Conservation (phyloP, 208 protist species). For the Trypanosoma brucei region DNA sequence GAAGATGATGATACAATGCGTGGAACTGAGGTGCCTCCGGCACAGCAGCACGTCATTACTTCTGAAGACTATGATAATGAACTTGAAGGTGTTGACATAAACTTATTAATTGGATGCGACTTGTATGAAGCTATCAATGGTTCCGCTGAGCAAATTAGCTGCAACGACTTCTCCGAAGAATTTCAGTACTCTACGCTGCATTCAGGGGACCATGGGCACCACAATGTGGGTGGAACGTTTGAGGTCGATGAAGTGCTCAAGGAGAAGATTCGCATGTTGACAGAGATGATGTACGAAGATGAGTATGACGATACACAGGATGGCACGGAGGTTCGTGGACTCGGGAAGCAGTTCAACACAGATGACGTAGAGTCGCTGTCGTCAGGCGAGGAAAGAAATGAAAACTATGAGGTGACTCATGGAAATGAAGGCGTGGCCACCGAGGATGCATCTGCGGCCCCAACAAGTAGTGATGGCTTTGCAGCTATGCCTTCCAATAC, state of each 20-base stretch:
- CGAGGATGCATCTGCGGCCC: too few species aligned
- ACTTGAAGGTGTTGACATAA: conserved; percentile 15
- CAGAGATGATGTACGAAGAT: conserved; percentile 88
- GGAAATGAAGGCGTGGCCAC: not conserved
- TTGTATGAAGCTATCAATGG: conserved; percentile 21
- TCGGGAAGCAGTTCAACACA: conserved; percentile 9
- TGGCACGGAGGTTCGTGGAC: conserved; percentile 9
- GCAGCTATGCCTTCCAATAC: too few species aligned
- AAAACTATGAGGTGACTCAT: not conserved
- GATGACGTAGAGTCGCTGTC: conserved; percentile 6
- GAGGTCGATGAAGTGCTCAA: conserved; percentile 72
- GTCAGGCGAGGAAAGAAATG: conserved; percentile 2
- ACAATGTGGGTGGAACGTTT: conserved; percentile 40
- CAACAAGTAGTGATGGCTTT: too few species aligned
- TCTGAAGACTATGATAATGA: conserved; percentile 42
- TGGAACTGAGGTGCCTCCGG: conserved; percentile 16
- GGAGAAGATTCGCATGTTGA: conserved; percentile 79
- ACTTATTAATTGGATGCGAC: conserved; percentile 22
- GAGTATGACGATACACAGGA: conserved; percentile 75
- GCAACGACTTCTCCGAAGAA: conserved; percentile 8
- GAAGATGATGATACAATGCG: not conserved
- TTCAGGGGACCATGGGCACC: conserved; percentile 15
- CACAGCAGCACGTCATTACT: conserved; percentile 25
- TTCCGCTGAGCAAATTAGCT: conserved; percentile 12
- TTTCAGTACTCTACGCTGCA: conserved; percentile 8